A percentile compares a stretch with the other conserved stretches of the same genome.
Evolutionary conservation across 2,329 filamentous ascomycete genomes (phyloP).

Genomic region (Zasmidium angulare): DNA sequence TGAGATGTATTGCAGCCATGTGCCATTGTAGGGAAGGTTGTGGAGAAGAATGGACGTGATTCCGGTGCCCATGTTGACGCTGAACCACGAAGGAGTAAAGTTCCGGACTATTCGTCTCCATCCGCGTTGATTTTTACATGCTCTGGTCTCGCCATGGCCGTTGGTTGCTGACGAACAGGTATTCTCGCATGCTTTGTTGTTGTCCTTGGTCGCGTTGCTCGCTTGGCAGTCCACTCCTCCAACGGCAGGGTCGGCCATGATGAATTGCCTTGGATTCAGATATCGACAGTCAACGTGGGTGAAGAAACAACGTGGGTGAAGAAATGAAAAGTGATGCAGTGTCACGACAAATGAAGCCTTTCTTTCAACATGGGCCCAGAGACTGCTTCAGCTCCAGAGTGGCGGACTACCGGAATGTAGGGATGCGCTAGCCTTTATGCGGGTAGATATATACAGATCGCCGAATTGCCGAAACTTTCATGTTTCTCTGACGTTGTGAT

Average conservation of each 20-base stretch:
- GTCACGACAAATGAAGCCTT: too few relatives aligned
- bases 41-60: slow-evolving; percentile 64
- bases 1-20: slow-evolving; percentile 61
- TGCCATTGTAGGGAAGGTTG: slow-evolving; percentile 61
- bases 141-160: background rate
- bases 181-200: background rate
- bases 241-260: background rate
- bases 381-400: too few relatives aligned
- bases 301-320: too few relatives aligned
- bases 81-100: slow-evolving; percentile 34
- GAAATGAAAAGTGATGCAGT: too few relatives aligned
- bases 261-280: background rate
- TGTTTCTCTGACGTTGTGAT: too few relatives aligned
- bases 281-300: too few relatives aligned
- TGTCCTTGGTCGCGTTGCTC: background rate
- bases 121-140: slow-evolving; percentile 21
- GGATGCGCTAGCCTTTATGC: too few relatives aligned
- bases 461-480: too few relatives aligned
- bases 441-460: too few relatives aligned
- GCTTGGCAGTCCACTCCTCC: background rate
- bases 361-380: too few relatives aligned
- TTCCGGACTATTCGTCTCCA: slow-evolving; percentile 32
- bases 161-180: background rate
- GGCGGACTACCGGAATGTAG: too few relatives aligned
- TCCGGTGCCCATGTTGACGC: slow-evolving; percentile 62